phyloP scores from a whole-genome alignment of 805 yeast genomes.

The Saturnispora galanensis region DNA sequence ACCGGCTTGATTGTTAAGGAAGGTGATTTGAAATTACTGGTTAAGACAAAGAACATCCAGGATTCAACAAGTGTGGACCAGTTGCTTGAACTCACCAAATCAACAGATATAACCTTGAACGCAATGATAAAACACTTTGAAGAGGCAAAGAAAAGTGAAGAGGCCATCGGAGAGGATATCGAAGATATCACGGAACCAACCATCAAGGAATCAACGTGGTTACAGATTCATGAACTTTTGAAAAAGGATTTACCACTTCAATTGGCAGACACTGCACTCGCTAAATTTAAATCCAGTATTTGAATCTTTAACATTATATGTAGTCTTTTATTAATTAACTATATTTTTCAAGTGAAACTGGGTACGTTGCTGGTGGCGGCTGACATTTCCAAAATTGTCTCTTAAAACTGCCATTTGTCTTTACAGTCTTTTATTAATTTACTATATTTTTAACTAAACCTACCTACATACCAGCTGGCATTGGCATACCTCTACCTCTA shows the following conservation, averaged over 20 bases:
- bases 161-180: not conserved
- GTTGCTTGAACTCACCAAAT: constrained; percentile 6
- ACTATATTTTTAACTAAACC: not conserved
- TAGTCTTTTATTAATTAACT: not conserved
- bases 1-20: constrained; percentile 22
- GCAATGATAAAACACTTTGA: constrained; percentile 12
- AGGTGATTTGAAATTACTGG: constrained; percentile 34
- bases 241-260: constrained; percentile 4
- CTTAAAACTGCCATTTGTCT: no score
- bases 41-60: constrained; percentile 41
- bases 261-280: constrained; percentile 1
- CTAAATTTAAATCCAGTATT: not conserved
- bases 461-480: constrained; percentile 13
- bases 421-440: not conserved
- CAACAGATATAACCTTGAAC: constrained; percentile 9
- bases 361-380: not conserved
- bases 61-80: constrained; percentile 30
- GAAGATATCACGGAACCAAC: no score
- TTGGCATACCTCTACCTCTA: constrained; percentile 67
- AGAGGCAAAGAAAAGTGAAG: not conserved
- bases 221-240: constrained; percentile 7
- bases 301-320: not conserved
- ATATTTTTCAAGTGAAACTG: not conserved
- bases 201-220: not conserved
- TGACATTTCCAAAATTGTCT: no score